Percentiles rank a stretch among this genome's conserved stretches.
phyloP scores from a whole-genome alignment of 768 basidiomycete genomes.

The Lactifluus volemus region DNA sequence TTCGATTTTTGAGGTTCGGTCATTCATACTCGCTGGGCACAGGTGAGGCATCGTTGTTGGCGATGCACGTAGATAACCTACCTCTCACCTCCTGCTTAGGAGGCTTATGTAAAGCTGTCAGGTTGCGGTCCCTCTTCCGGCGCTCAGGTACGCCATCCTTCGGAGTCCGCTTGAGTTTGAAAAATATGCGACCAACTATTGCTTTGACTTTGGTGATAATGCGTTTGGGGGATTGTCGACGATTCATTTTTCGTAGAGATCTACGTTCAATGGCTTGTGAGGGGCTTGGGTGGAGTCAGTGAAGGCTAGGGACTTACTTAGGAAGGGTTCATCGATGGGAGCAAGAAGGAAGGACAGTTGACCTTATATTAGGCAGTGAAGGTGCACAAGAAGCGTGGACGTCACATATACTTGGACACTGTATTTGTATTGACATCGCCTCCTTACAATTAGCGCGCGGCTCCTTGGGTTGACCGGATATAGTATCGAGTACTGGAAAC shows the following conservation, averaged over 20 bases:
- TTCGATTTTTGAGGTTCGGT: neutral
- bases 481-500: neutral
- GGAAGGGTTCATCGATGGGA: neutral
- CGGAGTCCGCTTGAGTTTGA: neutral
- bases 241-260: neutral
- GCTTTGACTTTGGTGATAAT: neutral
- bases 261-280: neutral
- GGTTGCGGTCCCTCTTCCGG: neutral
- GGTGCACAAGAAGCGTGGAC: constrained; percentile 4
- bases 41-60: neutral
- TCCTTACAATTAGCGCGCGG: neutral
- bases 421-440: constrained; percentile 1
- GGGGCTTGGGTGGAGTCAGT: neutral
- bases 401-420: constrained; percentile 6
- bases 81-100: neutral
- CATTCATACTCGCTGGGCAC: neutral
- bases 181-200: neutral
- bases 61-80: neutral
- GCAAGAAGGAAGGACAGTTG: neutral
- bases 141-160: neutral
- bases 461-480: neutral
- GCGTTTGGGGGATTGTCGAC: neutral
- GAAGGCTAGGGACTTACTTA: neutral
- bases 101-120: neutral
- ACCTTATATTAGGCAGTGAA: constrained; percentile 9